Evolutionary conservation across 164 flowering plant species (phyloP), one percentile per base, ranked within the genome.

Genomic region (Stephania yunnanensis): DNA sequence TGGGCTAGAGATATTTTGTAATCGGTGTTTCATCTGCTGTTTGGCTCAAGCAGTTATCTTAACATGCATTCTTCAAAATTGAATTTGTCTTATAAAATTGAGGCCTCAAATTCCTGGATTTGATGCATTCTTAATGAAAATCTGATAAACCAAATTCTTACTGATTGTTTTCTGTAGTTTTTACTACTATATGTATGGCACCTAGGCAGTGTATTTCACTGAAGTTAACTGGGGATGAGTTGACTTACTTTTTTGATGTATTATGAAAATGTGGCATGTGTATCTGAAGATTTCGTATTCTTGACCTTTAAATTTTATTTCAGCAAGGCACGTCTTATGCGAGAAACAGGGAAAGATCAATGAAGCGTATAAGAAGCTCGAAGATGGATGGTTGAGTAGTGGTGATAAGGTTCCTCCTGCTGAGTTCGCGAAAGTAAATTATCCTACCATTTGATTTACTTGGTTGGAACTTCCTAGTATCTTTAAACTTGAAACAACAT

Each of bases 361-460:
- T 87, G 99, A 95, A 81, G 99, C 98, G 58, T 95, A 95, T 86
- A 92, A 93, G 87, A 95, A 93, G 83, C 84, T 92, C 69, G 87
- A 92, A 76, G 98, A 95, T 77, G 98, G 99, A 68, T 95, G 98
- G 99, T 90, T 95, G 55, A 78, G 83, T 83, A 90, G 88, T 76
- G 99, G 97, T 36, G 99, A 95, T 74, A 95, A 95, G 82, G 99
- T 95, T 78, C 98, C 99, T 65, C 97, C 98, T 36, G 92, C 99
- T 63, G 99, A 95, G 82, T 95, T 95, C 88, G 97, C 98, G 9
- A 95, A 93, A 96, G 99, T 93, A 79, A 65, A 68, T 25, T 71
- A 70, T 42, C 29, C 4, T 10, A 6, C 12, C 25, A 53, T 69
- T 58, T 25, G 61, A 45, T 19, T 25, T 45, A 46, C 13, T 25